A percentile compares a stretch with the other conserved stretches of the same genome.
phyloP scores from a whole-genome alignment of 1,284 basidiomycete species.

The Cutaneotrichosporon sp. region DNA sequence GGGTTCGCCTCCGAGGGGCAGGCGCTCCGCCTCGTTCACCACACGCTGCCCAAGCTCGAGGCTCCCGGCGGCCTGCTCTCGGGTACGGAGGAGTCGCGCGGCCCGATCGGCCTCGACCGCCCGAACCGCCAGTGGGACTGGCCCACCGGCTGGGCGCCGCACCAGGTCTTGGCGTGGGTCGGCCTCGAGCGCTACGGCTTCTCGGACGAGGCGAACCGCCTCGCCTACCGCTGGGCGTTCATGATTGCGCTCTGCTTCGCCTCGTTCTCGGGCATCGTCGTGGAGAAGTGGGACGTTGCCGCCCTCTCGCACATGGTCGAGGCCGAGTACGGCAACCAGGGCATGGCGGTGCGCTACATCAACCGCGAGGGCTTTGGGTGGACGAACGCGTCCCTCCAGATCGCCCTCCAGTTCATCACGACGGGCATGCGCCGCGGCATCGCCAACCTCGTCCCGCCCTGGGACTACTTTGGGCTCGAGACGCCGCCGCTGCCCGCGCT shows the following conservation, averaged over 20 bases:
- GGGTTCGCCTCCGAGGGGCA: conserved; percentile 95
- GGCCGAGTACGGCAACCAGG: conserved; percentile 77
- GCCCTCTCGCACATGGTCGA: conserved; percentile 8
- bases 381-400: conserved; percentile 80
- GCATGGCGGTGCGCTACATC: conserved; percentile 94
- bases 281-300: conserved; percentile 93
- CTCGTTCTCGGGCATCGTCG: conserved; percentile 95
- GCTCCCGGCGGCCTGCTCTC: conserved; percentile 94
- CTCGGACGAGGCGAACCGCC: conserved; percentile 85
- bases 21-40: conserved; percentile 86
- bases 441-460: conserved; percentile 66
- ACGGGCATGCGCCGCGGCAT: conserved; percentile 92
- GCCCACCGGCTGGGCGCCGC: conserved; percentile 76
- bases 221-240: conserved; percentile 95
- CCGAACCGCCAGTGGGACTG: conserved; percentile 96
- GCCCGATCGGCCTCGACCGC: conserved; percentile 89
- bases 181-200: conserved; percentile 96
- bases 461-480: conserved; percentile 51
- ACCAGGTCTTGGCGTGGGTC: conserved; percentile 97
- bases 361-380: conserved; percentile 96
- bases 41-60: conserved; percentile 91
- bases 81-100: conserved; percentile 94
- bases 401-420: conserved; percentile 91
- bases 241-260: conserved; percentile 69
- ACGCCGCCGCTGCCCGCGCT: conserved; percentile 60